A percentile compares a stretch with the other conserved stretches of the same genome.
These are phyloP conservation scores for Alternaria postmessia DNA, from an alignment of 2,329 filamentous ascomycete species.

Conservation along the genomic window DNA sequence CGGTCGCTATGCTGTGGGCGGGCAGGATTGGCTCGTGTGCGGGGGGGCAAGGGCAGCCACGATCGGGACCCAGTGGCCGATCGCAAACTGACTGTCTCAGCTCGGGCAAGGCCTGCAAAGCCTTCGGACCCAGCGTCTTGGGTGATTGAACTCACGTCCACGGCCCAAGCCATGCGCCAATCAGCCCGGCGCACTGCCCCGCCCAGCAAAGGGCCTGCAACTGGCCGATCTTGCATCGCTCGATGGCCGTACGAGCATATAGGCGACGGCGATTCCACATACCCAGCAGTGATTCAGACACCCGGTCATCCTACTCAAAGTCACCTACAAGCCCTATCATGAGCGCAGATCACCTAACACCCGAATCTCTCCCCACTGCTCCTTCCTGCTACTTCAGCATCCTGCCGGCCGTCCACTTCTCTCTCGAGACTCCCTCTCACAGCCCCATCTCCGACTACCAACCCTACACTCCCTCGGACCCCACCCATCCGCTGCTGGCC, in stretches of 20 bases:
- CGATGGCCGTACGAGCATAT: slow-evolving; percentile 25
- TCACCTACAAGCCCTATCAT: slow-evolving; percentile 22
- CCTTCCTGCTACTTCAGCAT: slow-evolving; percentile 47
- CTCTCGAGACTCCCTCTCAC: slow-evolving; percentile 41
- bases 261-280: slow-evolving; percentile 19
- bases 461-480: slow-evolving; percentile 38
- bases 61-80: slow-evolving; percentile 12
- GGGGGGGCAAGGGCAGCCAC: neutral
- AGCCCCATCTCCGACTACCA: slow-evolving; percentile 35
- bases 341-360: slow-evolving; percentile 21
- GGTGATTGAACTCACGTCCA: slow-evolving; percentile 12
- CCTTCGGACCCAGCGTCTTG: slow-evolving; percentile 9
- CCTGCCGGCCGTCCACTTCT: slow-evolving; percentile 41
- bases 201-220: slow-evolving; percentile 11
- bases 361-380: slow-evolving; percentile 16
- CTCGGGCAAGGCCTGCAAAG: slow-evolving; percentile 5
- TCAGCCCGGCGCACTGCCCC: slow-evolving; percentile 11
- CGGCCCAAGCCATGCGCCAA: slow-evolving; percentile 14
- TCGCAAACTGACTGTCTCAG: slow-evolving; percentile 12
- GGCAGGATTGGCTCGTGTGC: slow-evolving; percentile 5
- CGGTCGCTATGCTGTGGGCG: neutral
- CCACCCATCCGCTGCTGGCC: slow-evolving; percentile 48
- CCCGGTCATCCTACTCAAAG: slow-evolving; percentile 13
- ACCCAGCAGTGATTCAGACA: slow-evolving; percentile 17
- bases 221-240: slow-evolving; percentile 13